Evolutionary conservation across 805 yeast genomes (phyloP).

Genomic region (Wickerhamiella bombiphila): DNA sequence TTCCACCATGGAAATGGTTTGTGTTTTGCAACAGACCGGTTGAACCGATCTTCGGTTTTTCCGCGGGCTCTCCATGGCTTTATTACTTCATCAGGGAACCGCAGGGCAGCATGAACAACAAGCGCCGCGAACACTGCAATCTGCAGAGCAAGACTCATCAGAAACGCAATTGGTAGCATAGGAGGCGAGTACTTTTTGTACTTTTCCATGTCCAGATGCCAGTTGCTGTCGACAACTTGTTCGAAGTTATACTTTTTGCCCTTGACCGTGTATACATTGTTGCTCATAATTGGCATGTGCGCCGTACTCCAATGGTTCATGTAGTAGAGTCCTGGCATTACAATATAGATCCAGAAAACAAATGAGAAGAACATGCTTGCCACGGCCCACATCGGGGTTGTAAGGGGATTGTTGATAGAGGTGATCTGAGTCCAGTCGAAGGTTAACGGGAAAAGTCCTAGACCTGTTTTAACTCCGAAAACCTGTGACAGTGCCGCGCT

Average conservation of each 20-base stretch:
- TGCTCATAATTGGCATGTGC: conserved; percentile 37
- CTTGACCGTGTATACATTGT: conserved; percentile 36
- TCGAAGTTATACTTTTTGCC: conserved; percentile 22
- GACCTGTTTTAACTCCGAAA: too few relatives aligned
- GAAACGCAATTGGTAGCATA: not conserved
- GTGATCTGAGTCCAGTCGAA: too few relatives aligned
- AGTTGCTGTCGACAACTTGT: conserved; percentile 13
- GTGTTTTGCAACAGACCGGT: conserved; percentile 22
- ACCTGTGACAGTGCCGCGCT: too few relatives aligned
- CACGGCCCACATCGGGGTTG: too few relatives aligned
- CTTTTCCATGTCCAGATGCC: conserved; percentile 15
- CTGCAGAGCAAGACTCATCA: not conserved
- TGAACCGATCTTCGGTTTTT: conserved; percentile 3
- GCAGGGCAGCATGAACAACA: conserved; percentile 9
- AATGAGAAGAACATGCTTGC: conserved; percentile 33
- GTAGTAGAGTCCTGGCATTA: too few relatives aligned
- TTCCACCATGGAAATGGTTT: conserved; percentile 46
- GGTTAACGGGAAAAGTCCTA: too few relatives aligned
- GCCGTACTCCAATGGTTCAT: conserved; percentile 43
- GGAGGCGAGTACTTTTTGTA: conserved; percentile 1
- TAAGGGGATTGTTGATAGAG: too few relatives aligned
- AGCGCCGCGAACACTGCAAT: not conserved
- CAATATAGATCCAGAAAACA: conserved; percentile 36
- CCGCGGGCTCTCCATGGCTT: conserved; percentile 16
- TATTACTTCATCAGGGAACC: not conserved